Percentiles rank a stretch among this genome's conserved stretches.
Conservation (phyloP, 768 basidiomycete species). For the Leccinum truebloodii region DNA sequence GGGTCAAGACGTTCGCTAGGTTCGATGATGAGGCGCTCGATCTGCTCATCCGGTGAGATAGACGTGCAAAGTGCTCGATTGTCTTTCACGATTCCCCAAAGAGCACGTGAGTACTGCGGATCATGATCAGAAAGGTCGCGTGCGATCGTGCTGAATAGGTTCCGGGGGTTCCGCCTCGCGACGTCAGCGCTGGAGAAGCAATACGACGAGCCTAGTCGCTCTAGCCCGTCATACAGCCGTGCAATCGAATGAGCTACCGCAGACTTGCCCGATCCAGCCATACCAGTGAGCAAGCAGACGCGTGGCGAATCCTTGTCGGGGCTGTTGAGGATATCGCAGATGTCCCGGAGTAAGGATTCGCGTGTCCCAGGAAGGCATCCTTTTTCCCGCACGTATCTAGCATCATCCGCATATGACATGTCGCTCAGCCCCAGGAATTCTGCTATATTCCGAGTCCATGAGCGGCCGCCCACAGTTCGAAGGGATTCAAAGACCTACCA, state of each 20-base stretch:
- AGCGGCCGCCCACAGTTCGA: neutral
- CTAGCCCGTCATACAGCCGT: neutral
- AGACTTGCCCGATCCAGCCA: neutral
- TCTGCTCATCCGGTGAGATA: too few relatives aligned
- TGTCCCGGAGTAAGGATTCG: neutral
- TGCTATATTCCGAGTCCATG: neutral
- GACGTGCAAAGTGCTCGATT: too few relatives aligned
- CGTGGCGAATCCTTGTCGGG: neutral
- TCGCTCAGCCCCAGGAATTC: neutral
- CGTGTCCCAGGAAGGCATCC: neutral
- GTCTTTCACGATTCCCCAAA: too few relatives aligned
- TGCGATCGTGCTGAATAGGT: neutral
- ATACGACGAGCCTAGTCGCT: neutral
- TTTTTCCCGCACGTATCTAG: neutral
- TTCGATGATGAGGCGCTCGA: too few relatives aligned
- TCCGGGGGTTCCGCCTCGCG: neutral
- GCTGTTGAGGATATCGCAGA: neutral
- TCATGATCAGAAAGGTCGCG: neutral
- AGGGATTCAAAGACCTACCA: too few relatives aligned
- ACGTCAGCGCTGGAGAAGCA: neutral
- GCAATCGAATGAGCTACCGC: neutral
- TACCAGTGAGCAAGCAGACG: neutral
- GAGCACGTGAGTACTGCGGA: neutral
- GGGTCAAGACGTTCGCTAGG: too few relatives aligned
- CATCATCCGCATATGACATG: neutral